Evolutionary conservation across 495 filamentous ascomycete genomes (phyloP), one percentile per base, ranked within the genome.

Genomic region (Lasiosphaeris hirsuta): DNA sequence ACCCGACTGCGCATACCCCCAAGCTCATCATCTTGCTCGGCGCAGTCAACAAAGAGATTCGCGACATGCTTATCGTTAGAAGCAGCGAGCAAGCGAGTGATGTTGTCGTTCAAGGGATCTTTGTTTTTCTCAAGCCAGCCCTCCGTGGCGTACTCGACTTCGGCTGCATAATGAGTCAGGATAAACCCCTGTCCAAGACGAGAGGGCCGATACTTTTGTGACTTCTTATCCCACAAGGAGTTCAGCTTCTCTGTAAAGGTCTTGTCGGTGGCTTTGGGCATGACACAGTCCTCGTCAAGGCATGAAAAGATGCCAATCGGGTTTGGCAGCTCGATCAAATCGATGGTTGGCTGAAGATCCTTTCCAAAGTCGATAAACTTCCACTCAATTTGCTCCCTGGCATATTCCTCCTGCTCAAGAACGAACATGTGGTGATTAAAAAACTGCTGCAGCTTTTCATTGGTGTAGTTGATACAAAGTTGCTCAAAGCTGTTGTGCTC

Each of bases 341-440:
- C 93, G 63, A 99, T 99, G 4, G 95, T 99, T 3, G 95, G 95
- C 73, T 99, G 95, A 14, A 99, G 77, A 66, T 99, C 95, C 58
- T 89, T 90, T 38, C 95, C 95, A 68, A 99, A 99, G 67, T 99
- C 95, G 67, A 99, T 97, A 68, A 99, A 99, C 67, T 97, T 90
- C 95, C 95, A 99, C 73, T 99, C 93, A 63, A 99, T 99, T 69
- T 96, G 90, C 68, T 99, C 95, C 48, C 92, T 75, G 13, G 95
- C 92, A 72, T 99, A 99, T 71, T 99, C 95, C 68, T 99, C 95
- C 67, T 99, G 95, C 67, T 99, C 95, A 17, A 99, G 75, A 17
- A 99, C 95, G 69, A 99, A 99, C 95, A 99, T 99, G 76, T 99
- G 95, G 63, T 99, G 95, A 58, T 99, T 99, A 81, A 99, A 99